Conservation (phyloP, 2,329 filamentous ascomycete genomes). For the Colletotrichum australisinense region DNA sequence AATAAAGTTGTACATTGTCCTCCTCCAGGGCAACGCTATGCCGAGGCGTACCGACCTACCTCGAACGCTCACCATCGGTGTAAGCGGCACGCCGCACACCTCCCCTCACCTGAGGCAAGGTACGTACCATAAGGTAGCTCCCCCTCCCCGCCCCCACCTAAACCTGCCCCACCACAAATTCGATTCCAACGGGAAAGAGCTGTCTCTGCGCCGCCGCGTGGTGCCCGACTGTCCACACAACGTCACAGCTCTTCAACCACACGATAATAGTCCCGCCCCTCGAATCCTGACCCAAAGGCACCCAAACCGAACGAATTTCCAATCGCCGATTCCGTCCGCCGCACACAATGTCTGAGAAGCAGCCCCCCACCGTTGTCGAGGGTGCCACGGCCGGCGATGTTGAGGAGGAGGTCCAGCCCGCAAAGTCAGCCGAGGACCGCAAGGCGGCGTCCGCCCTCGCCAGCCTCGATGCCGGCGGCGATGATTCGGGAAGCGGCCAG, state of each 20-base stretch:
- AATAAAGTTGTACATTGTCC: conserved; percentile 6
- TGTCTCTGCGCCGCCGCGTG: background rate
- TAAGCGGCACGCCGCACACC: background rate
- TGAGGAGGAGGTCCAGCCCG: conserved; percentile 65
- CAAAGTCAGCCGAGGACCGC: conserved; percentile 79
- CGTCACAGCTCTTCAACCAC: background rate
- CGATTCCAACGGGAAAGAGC: background rate
- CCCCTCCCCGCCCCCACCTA: conserved; percentile 27
- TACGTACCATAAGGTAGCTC: background rate
- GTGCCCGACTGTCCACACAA: background rate
- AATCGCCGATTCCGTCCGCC: background rate
- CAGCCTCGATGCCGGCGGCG: conserved; percentile 69
- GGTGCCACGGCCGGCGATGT: conserved; percentile 69
- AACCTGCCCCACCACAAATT: conserved; percentile 27
- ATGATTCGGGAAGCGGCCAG: conserved; percentile 55
- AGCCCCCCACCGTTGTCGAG: conserved; percentile 68
- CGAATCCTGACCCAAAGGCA: background rate
- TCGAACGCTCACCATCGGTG: conserved; percentile 28
- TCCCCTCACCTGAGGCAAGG: background rate
- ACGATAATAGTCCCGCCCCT: background rate
- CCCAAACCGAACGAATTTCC: background rate
- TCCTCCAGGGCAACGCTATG: conserved; percentile 15
- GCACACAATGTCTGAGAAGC: conserved; percentile 68
- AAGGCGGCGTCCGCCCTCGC: conserved; percentile 81
- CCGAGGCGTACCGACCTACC: conserved; percentile 31